Evolutionary conservation across 108 stramenopile species (phyloP).

Genomic region (Epipyxis sp.): DNA sequence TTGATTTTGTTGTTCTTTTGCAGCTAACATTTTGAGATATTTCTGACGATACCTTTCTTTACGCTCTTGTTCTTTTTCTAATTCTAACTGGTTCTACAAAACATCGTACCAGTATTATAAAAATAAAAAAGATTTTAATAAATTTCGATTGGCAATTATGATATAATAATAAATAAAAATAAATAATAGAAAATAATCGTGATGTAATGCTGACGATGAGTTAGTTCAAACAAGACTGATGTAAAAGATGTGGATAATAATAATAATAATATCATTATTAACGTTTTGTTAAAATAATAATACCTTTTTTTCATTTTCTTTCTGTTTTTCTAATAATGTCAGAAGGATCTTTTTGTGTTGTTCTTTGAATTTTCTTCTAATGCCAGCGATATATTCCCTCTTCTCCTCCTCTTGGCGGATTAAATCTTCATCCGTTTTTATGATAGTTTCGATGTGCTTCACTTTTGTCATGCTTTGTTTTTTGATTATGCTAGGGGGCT

Average conservation of each 20-base stretch:
- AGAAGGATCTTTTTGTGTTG: conserved; percentile 29
- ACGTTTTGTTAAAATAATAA: too few relatives aligned
- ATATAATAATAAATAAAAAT: too few relatives aligned
- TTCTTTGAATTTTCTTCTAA: conserved; percentile 27
- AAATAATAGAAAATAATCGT: too few relatives aligned
- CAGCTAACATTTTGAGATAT: conserved; percentile 1
- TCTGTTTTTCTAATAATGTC: not conserved
- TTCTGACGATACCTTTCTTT: conserved; percentile 25
- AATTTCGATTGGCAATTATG: too few relatives aligned
- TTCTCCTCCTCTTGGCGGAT: not conserved
- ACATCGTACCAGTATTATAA: not conserved
- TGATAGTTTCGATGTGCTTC: not conserved
- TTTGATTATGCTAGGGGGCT: too few relatives aligned
- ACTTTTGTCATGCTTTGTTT: not conserved
- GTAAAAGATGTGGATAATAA: too few relatives aligned
- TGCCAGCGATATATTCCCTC: conserved; percentile 16
- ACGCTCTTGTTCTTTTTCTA: not conserved
- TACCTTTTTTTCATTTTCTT: conserved; percentile 9
- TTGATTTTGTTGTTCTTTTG: not conserved
- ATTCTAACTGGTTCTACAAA: not conserved
- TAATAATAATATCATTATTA: too few relatives aligned
- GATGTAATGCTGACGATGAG: too few relatives aligned
- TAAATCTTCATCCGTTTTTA: not conserved
- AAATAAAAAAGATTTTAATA: too few relatives aligned
- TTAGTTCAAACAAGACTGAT: too few relatives aligned